Evolutionary conservation across 805 yeast genomes (phyloP).

Genomic region (Barnettozyma wickerhamii): DNA sequence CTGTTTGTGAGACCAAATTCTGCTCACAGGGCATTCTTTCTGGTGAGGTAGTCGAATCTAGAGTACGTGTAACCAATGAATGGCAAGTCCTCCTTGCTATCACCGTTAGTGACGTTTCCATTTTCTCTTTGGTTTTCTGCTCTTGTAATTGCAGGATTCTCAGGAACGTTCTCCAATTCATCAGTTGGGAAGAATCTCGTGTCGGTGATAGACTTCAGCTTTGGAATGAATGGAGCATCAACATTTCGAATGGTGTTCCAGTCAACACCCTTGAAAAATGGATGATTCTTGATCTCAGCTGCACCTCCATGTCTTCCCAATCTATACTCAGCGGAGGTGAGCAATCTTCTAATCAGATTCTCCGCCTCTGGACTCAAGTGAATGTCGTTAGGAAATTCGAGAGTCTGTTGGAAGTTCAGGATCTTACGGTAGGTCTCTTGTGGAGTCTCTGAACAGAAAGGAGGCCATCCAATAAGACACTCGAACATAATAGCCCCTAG

Average conservation of each 20-base stretch:
- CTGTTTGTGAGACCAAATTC: not conserved
- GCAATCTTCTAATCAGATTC: slow-evolving; percentile 81
- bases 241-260: slow-evolving; percentile 69
- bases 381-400: slow-evolving; percentile 79
- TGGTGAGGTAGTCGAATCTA: slow-evolving; percentile 86
- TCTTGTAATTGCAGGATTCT: slow-evolving; percentile 67
- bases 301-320: slow-evolving; percentile 53
- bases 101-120: slow-evolving; percentile 37
- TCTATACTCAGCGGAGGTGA: slow-evolving; percentile 83
- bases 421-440: slow-evolving; percentile 94
- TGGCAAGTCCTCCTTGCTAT: slow-evolving; percentile 83
- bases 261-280: slow-evolving; percentile 79
- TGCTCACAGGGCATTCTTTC: slow-evolving; percentile 49
- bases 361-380: slow-evolving; percentile 90
- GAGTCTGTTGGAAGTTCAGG: slow-evolving; percentile 85
- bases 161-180: slow-evolving; percentile 92
- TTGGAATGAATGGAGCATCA: slow-evolving; percentile 94
- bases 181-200: slow-evolving; percentile 98
- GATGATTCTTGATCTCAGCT: slow-evolving; percentile 72
- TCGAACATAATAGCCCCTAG: slow-evolving; percentile 96
- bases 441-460: slow-evolving; percentile 89
- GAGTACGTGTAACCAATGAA: slow-evolving; percentile 97
- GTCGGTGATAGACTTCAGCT: slow-evolving; percentile 87
- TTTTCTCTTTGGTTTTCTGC: slow-evolving; percentile 62
- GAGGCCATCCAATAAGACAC: slow-evolving; percentile 95